phyloP scores from a whole-genome alignment of 2,329 filamentous ascomycete species.

The Neobulgaria alba region DNA sequence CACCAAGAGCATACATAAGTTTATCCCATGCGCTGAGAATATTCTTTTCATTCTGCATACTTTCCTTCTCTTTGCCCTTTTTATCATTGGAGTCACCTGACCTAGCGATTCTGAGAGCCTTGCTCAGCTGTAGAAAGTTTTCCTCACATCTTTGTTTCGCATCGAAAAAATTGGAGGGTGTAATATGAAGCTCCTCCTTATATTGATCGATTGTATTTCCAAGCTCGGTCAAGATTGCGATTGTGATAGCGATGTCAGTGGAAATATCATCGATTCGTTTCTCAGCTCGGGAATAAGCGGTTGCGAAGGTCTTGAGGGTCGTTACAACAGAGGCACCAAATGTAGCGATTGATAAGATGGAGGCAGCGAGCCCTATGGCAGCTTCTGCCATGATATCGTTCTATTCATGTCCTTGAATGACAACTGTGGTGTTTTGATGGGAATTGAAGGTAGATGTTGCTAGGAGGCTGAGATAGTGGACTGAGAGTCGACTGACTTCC shows the following conservation, averaged over 20 bases:
- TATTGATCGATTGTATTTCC: conserved; percentile 2
- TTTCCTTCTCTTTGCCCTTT: not conserved
- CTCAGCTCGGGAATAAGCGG: not conserved
- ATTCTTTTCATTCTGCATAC: not conserved
- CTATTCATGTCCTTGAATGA: no score
- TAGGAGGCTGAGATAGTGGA: no score
- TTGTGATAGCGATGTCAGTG: not conserved
- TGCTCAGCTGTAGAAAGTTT: not conserved
- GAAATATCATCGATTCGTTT: conserved; percentile 1
- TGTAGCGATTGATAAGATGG: conserved; percentile 2
- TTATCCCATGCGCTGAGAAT: conserved; percentile 12
- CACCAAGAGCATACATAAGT: conserved; percentile 1
- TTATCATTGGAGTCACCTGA: not conserved
- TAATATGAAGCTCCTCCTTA: conserved; percentile 2
- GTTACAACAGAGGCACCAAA: conserved; percentile 3
- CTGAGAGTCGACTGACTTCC: no score
- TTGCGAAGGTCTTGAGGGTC: not conserved
- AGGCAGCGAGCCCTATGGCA: conserved; percentile 3
- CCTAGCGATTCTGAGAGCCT: not conserved
- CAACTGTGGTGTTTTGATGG: no score
- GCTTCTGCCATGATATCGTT: conserved; percentile 7
- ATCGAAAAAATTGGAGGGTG: not conserved
- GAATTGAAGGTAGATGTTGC: no score
- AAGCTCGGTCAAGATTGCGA: conserved; percentile 1
- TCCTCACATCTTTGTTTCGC: not conserved